Percentiles rank a stretch among this genome's conserved stretches.
Evolutionary conservation across 108 stramenopile genomes (phyloP).

Genomic region (Cyclotella kingstonii): DNA sequence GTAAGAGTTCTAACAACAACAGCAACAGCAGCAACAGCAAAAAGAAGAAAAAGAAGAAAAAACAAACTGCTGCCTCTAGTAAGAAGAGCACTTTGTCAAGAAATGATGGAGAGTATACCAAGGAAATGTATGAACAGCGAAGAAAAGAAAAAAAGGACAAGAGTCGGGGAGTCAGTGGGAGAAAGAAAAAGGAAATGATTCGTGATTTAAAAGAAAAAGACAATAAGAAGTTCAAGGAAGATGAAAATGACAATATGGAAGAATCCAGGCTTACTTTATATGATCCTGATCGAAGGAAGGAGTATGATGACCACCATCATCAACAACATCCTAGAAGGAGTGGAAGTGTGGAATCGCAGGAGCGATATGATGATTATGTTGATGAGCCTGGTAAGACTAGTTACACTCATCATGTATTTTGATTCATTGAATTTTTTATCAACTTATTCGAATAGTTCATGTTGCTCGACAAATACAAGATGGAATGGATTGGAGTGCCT

Average conservation of each 20-base stretch:
- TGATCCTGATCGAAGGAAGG: slow-evolving; percentile 14
- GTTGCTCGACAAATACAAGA: no score
- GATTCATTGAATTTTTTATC: no score
- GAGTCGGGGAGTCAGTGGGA: slow-evolving; percentile 36
- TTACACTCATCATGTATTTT: no score
- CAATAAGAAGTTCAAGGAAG: background rate
- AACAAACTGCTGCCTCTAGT: no score
- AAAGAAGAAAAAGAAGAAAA: slow-evolving; percentile 10
- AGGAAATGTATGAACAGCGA: slow-evolving; percentile 36
- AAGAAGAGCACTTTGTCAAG: slow-evolving; percentile 9
- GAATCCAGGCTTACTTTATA: slow-evolving; percentile 7
- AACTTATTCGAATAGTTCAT: no score
- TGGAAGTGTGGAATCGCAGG: slow-evolving; percentile 3
- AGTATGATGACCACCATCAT: background rate
- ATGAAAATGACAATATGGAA: slow-evolving; percentile 6
- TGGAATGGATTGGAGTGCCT: slow-evolving; percentile 49
- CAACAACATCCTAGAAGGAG: background rate
- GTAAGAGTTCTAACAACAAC: background rate
- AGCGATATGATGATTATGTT: slow-evolving; percentile 34
- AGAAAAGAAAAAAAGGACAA: slow-evolving; percentile 42
- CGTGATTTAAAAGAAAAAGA: slow-evolving; percentile 16
- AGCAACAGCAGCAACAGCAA: background rate
- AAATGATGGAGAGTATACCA: slow-evolving; percentile 27
- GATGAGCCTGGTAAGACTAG: slow-evolving; percentile 41
- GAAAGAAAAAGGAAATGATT: slow-evolving; percentile 37